A percentile compares a stretch with the other conserved stretches of the same genome.
These are phyloP conservation scores for Podaxis sp. DNA, from an alignment of 768 basidiomycete genomes.

Conservation along the genomic window DNA sequence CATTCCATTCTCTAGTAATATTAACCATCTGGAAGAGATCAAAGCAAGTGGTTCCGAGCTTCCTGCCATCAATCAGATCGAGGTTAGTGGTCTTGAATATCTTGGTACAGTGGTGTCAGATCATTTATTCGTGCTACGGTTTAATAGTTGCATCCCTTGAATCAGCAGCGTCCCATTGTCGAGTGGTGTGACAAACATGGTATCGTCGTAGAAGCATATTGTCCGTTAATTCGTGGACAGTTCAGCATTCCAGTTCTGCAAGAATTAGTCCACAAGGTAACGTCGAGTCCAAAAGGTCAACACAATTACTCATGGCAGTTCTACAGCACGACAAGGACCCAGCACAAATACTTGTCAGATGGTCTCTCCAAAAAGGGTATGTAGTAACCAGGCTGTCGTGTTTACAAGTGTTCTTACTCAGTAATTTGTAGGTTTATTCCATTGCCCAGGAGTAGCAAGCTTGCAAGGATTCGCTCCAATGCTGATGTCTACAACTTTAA, in stretches of 20 bases:
- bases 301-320: no score
- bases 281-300: no score
- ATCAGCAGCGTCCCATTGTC: slow-evolving; percentile 76
- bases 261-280: slow-evolving; percentile 56
- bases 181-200: slow-evolving; percentile 59
- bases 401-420: background rate
- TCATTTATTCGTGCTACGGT: background rate
- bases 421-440: slow-evolving; percentile 59
- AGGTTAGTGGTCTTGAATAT: slow-evolving; percentile 35
- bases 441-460: slow-evolving; percentile 76
- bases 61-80: slow-evolving; percentile 78
- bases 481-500: slow-evolving; percentile 73
- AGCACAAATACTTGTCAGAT: slow-evolving; percentile 82
- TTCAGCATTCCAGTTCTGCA: slow-evolving; percentile 51
- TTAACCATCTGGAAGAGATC: slow-evolving; percentile 75
- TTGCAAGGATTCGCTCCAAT: slow-evolving; percentile 69
- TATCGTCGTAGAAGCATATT: slow-evolving; percentile 70
- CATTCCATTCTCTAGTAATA: background rate
- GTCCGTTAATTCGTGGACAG: slow-evolving; percentile 64
- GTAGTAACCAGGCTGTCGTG: slow-evolving; percentile 17
- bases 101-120: background rate
- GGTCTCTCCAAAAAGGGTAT: slow-evolving; percentile 85
- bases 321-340: slow-evolving; percentile 37
- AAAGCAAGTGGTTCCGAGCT: slow-evolving; percentile 51
- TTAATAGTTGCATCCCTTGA: slow-evolving; percentile 69